These are phyloP conservation scores for Pseudopediastrum boryanum DNA, from an alignment of 139 green algal species.

Conservation along the genomic window DNA sequence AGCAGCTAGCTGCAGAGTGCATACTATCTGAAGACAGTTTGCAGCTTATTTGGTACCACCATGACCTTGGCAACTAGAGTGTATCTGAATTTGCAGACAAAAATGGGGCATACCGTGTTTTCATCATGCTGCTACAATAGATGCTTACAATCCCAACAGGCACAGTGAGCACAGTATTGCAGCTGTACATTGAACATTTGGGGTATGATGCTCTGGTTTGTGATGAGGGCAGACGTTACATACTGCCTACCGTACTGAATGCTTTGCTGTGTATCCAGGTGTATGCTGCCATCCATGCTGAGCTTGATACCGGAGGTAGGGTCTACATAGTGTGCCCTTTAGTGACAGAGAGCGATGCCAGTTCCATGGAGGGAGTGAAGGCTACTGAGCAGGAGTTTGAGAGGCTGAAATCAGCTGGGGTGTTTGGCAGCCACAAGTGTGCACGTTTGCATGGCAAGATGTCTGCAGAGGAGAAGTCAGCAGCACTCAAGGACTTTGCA, in stretches of 20 bases:
- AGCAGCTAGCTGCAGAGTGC: no score
- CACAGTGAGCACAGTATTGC: no score
- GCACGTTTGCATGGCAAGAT: constrained; percentile 68
- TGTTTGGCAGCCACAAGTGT: constrained; percentile 41
- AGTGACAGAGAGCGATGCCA: constrained; percentile 21
- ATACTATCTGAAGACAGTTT: no score
- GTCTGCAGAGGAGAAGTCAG: constrained; percentile 74
- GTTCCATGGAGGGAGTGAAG: background rate
- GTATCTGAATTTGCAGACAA: no score
- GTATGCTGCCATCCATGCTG: constrained; percentile 54
- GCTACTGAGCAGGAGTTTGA: constrained; percentile 37
- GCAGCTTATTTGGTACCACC: no score
- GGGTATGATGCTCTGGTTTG: no score
- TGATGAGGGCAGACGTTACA: no score
- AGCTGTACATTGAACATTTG: no score
- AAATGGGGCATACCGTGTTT: no score
- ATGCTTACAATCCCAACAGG: no score
- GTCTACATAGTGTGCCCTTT: constrained; percentile 67
- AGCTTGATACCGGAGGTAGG: constrained; percentile 59
- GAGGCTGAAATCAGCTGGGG: background rate
- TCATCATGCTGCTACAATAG: no score
- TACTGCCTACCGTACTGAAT: background rate
- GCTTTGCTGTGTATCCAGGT: constrained; percentile 1
- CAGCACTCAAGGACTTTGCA: constrained; percentile 62
- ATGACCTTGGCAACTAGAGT: no score